Conservation (phyloP, 1,139 yeast species). For the Magnusiomyces fungicola region DNA sequence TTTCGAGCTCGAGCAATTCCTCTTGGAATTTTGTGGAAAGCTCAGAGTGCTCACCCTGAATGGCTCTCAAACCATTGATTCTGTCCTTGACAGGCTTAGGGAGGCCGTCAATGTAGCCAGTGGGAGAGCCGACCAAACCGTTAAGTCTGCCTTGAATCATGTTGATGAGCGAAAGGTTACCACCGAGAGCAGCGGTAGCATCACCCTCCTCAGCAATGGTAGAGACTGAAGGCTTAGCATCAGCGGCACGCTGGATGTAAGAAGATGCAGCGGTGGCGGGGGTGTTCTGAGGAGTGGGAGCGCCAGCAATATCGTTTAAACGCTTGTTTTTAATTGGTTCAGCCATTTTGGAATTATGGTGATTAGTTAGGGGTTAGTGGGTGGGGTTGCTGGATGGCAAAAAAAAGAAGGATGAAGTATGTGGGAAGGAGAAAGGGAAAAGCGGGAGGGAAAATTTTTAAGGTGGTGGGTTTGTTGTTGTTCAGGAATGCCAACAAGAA, state of each 20-base stretch:
- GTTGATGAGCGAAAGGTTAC: conserved; percentile 41
- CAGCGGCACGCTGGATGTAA: conserved; percentile 51
- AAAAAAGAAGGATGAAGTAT: background rate
- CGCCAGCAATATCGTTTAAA: conserved; percentile 74
- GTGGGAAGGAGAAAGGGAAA: background rate
- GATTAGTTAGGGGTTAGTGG: too few relatives aligned
- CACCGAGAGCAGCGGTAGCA: conserved; percentile 10
- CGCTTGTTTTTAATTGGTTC: conserved; percentile 59
- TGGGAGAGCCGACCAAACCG: conserved; percentile 72
- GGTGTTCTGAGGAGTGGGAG: conserved; percentile 98
- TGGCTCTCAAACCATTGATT: conserved; percentile 74
- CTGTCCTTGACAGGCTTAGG: conserved; percentile 72
- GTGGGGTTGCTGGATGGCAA: too few relatives aligned
- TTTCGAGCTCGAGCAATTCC: conserved; percentile 81
- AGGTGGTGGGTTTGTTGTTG: background rate
- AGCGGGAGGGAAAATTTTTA: background rate
- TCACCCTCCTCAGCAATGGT: conserved; percentile 64
- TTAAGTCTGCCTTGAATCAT: conserved; percentile 91
- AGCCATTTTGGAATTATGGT: too few relatives aligned
- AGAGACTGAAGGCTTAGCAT: conserved; percentile 55
- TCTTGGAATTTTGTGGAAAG: conserved; percentile 88
- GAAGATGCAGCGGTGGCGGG: conserved; percentile 85
- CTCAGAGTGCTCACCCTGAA: conserved; percentile 74
- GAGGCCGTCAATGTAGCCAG: conserved; percentile 75
- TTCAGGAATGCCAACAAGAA: too few relatives aligned